Evolutionary conservation across 768 basidiomycete genomes (phyloP), one percentile per base, ranked within the genome.

Genomic region (Russula compacta): DNA sequence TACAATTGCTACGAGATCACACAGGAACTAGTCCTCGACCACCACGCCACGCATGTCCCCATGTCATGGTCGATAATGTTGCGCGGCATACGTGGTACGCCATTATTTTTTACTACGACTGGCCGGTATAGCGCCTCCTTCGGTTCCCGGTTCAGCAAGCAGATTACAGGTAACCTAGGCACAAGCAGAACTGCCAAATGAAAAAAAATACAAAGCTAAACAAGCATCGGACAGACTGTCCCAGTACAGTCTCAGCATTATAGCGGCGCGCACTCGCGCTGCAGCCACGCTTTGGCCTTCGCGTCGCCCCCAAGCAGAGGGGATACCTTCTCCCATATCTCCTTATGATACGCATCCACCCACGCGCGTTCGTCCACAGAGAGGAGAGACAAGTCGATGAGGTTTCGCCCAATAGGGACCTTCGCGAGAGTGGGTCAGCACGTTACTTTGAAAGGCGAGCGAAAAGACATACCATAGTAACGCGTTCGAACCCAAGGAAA

Each of bases 321-420:
- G 14, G 80, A 78, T 4, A 95, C 77, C 72, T 93, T 94, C 58
- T 81, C 79, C 69, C 78, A 76, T 1, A 86, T 79, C 72, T 92
- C 87, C 38, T 74, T 76, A 72, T 99, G 91, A 69, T 99, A 98
- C 2, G 70, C 76, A 67, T 98, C 83, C 63, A 98, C 62, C 95
- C 95, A 98, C 54, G 72, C 74, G 66, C 77, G 80, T 75, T 98
- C 94, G n/a, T 79, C 74, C 17, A 68, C 76, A 9, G 80, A 79
- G 42, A 98, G 69, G 40, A 98, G 69, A 1, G 70, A 70, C 8
- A 73, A 61, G 56, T 94, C 85, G 46, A 97, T 73, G 46, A 98
- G 80, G 61, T 84, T 92, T 64, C 84, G 89, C 65, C 95, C 89
- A 17, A 98, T 92, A 0, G 95, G 95, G 64, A 84, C 91, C 87